Evolutionary conservation across 306 rosid species (phyloP).

Genomic region (Vachellia pachyceras): DNA sequence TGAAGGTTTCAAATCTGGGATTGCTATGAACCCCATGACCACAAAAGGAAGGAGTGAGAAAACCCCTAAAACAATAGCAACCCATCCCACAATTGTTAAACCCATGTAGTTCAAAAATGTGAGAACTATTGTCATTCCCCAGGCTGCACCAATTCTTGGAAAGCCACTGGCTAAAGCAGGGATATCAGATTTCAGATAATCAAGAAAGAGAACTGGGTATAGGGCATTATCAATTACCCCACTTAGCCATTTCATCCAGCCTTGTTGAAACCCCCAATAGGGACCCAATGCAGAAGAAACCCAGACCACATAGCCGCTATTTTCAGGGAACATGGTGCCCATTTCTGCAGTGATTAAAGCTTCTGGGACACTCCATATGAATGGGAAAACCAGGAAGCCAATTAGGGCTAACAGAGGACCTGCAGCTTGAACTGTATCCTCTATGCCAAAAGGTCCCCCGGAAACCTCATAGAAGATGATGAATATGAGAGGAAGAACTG

Average conservation of each 20-base stretch:
- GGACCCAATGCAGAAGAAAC: constrained; percentile 92
- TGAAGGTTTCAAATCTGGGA: constrained; percentile 68
- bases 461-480: constrained; percentile 97
- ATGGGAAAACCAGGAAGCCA: constrained; percentile 82
- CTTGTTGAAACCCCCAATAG: constrained; percentile 93
- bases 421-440: constrained; percentile 86
- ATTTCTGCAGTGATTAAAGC: constrained; percentile 92
- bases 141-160: constrained; percentile 62
- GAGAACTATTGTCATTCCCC: constrained; percentile 72
- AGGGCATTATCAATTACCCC: constrained; percentile 95
- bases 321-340: constrained; percentile 98
- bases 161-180: constrained; percentile 74
- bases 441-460: constrained; percentile 93
- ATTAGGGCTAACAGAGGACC: constrained; percentile 88
- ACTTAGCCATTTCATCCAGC: constrained; percentile 98
- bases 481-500: constrained; percentile 82
- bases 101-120: constrained; percentile 91
- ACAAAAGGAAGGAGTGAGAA: constrained; percentile 82
- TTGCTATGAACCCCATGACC: constrained; percentile 79
- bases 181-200: constrained; percentile 73
- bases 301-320: constrained; percentile 93
- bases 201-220: constrained; percentile 87
- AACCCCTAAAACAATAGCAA: constrained; percentile 73
- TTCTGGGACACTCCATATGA: constrained; percentile 94
- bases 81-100: constrained; percentile 82